Base-by-base conservation (phyloP, 345 rosid species). In the Hibiscus mutabilis region DNA sequence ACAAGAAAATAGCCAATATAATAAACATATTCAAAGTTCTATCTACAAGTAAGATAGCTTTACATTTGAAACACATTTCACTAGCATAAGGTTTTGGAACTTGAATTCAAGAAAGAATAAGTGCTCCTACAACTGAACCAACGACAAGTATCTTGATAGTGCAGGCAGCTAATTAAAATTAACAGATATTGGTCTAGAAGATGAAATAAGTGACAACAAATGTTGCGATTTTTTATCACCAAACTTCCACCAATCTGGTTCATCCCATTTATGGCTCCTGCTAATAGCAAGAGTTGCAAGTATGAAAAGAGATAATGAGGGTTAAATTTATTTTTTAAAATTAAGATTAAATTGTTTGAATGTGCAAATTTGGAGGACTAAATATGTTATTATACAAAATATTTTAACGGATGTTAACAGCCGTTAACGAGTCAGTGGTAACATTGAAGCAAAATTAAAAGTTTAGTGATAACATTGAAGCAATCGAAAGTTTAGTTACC, bases 151-250 rank as follows among this genome's bases (percentile, higher is more conserved):
- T 35, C 0, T 18, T 44, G 49, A 44, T 14, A 44, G 49, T 44
- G 49, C 10, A 44, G 49, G 49, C 49, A 44, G 31, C 10, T 44
- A 44, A 13, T 3, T 44, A 35, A 1, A 33, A 9, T n/a, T n/a
- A 35, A 62, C n/a, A 63, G 16, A 37, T 24, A 46, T 12, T 46
- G 47, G 22, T 13, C 22, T 15, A 27, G 11, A 52, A 52, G 12
- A 52, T 31, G 46, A n/a, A 55, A 65, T 22, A 4, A 55, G n/a
- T 42, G 11, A 33, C 27, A 47, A 71, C 60, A 31, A 51, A 59
- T 79, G 92, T 83, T 84, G 88, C 97, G 83, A 79, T 84, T 87
- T 91, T 78, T 81, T 82, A 83, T 86, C 89, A 12, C 97, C 92
- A 27, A 27, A 27, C 31, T 27, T 27, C 31, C 31, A 27, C 31